Base-by-base conservation (phyloP, 306 rosid genomes). In the Sphenostylis stenocarpa region DNA sequence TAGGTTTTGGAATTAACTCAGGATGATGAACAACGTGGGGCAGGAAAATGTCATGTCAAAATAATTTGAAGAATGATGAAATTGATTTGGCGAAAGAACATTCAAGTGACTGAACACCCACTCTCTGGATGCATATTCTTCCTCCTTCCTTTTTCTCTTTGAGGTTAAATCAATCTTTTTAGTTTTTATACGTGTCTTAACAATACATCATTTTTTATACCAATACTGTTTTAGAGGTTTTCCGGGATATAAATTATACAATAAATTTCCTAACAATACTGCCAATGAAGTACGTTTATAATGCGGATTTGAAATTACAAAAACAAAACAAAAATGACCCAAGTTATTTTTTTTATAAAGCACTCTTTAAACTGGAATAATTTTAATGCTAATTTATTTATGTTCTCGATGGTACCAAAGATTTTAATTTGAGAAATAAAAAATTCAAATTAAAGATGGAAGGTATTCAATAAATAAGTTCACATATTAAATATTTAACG, bases 61-160 rank as follows among this genome's bases (percentile, higher is more conserved):
- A 70, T 58, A 56, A 68, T 56, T 43, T 28, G 16, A 33, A 31
- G 19, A 76, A 66, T 56, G 2, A 11, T 34, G 81, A 67, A 29
- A 5, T 57, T 57, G 36, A 17, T 44, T 31, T 28, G 11, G 62
- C 33, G 76, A 77, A 67, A 78, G 55, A 80, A 51, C 71, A 31
- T 61, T 75, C 3, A 44, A 62, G 38, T 75, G 79, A 75, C 79
- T 31, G 24, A 28, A 75, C 38, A 75, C 36, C 79, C 49, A 61
- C 79, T 69, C 47, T 70, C 44, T 33, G 14, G 9, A 4, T 31
- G 34, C 10, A 13, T 38, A 5, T 31, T 72, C 47, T 51, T 52
- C 49, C 57, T 16, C 29, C 43, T 20, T 55, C 38, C 49, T 52
- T 33, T 6, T 53, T 9, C 0, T 26, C 5, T 11, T 64, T 64